Percentiles rank a stretch among this genome's conserved stretches.
These are phyloP conservation scores for Fusarium equiseti DNA, from an alignment of 2,329 filamentous ascomycete species.

Conservation along the genomic window DNA sequence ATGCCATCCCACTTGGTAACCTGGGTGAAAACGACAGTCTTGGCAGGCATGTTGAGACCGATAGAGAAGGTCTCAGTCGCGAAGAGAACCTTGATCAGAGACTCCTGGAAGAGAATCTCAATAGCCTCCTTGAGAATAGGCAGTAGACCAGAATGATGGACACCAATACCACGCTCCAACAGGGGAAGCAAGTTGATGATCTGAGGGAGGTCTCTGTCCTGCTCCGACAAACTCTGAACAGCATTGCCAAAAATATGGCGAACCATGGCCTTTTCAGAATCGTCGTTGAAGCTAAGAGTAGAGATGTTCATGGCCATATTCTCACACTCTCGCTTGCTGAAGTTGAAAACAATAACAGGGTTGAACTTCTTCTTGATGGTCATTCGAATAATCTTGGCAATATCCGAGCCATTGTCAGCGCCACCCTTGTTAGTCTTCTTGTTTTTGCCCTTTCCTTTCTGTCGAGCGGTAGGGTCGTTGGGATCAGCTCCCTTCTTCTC, in stretches of 20 bases:
- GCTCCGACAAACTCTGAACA: slow-evolving; percentile 90
- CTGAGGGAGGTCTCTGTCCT: slow-evolving; percentile 89
- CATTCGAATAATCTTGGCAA: slow-evolving; percentile 98
- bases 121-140: slow-evolving; percentile 99
- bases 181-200: slow-evolving; percentile 92
- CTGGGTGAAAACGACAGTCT: slow-evolving; percentile 98
- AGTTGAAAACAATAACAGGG: slow-evolving; percentile 98
- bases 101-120: slow-evolving; percentile 98
- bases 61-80: slow-evolving; percentile 99
- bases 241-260: slow-evolving; percentile 93
- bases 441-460: slow-evolving; percentile 89
- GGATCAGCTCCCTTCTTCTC: slow-evolving; percentile 89
- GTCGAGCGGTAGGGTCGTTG: slow-evolving; percentile 80
- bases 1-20: slow-evolving; percentile 95
- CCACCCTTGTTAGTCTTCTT: slow-evolving; percentile 93
- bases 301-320: slow-evolving; percentile 89
- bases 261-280: slow-evolving; percentile 95
- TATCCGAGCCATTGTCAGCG: slow-evolving; percentile 80
- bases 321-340: slow-evolving; percentile 98
- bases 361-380: slow-evolving; percentile 98
- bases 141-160: slow-evolving; percentile 95
- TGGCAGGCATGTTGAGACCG: slow-evolving; percentile 98
- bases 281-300: slow-evolving; percentile 91
- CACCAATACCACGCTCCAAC: slow-evolving; percentile 90
- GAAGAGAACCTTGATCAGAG: slow-evolving; percentile 96